Evolutionary conservation across 257 asterid species (phyloP).

Genomic region (Jacaranda copaia): DNA sequence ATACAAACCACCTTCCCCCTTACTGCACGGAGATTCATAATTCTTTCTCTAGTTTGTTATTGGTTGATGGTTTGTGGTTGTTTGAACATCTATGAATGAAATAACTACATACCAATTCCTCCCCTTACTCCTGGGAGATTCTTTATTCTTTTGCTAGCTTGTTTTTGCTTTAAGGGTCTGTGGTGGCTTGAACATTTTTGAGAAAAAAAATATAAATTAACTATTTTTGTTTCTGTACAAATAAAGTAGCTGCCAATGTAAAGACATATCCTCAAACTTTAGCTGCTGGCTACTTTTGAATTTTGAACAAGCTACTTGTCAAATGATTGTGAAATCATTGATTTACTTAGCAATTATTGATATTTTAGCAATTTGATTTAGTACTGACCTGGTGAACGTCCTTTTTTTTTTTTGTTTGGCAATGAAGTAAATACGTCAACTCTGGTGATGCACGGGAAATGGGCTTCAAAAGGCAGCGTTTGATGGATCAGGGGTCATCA

Average conservation of each 20-base stretch:
- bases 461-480: slow-evolving; percentile 90
- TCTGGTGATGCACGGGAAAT: slow-evolving; percentile 86
- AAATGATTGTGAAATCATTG: background rate
- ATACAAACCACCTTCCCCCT: no score
- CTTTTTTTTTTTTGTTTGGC: slow-evolving; percentile 14
- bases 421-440: slow-evolving; percentile 64
- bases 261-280: background rate
- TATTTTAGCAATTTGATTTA: background rate
- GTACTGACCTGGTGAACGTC: slow-evolving; percentile 35
- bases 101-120: background rate
- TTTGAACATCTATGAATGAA: background rate
- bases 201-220: no score
- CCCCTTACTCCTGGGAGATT: background rate
- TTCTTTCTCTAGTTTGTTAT: no score
- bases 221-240: background rate
- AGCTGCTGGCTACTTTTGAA: background rate
- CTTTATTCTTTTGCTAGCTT: slow-evolving; percentile 4
- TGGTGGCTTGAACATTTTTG: no score
- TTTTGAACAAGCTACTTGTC: background rate
- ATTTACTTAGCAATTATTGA: background rate
- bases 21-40: no score
- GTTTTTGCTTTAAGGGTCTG: background rate
- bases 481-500: slow-evolving; percentile 85
- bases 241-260: background rate
- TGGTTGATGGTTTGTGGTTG: slow-evolving; percentile 18